Evolutionary conservation across 2,329 filamentous ascomycete species (phyloP).

Genomic region (Dactylonectria estremocensis): DNA sequence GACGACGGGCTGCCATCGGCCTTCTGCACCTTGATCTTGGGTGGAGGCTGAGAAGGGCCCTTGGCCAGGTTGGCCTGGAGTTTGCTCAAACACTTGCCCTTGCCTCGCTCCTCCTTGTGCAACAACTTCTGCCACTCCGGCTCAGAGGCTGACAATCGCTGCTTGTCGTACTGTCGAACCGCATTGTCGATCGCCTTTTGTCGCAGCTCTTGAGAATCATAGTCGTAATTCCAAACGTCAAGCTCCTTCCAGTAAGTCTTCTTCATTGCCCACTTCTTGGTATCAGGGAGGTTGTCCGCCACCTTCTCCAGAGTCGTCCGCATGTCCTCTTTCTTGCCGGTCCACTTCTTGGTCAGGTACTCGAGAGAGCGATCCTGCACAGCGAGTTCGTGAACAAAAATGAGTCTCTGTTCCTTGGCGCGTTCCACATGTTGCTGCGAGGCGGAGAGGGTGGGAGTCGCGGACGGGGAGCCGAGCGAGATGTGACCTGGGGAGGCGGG

Average conservation of each 20-base stretch:
- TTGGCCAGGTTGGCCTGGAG: constrained; percentile 73
- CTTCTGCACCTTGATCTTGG: constrained; percentile 67
- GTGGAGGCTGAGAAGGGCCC: constrained; percentile 61
- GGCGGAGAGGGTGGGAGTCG: constrained; percentile 64
- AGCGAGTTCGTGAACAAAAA: constrained; percentile 74
- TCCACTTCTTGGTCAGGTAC: constrained; percentile 66
- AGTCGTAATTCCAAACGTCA: constrained; percentile 75
- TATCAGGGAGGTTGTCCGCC: constrained; percentile 64
- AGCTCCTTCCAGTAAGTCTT: constrained; percentile 75
- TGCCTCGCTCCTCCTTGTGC: constrained; percentile 69
- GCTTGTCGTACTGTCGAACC: constrained; percentile 71
- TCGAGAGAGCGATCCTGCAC: constrained; percentile 66
- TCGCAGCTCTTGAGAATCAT: constrained; percentile 67
- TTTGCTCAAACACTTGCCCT: constrained; percentile 73
- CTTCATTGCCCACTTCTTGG: constrained; percentile 69
- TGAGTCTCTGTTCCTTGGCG: constrained; percentile 67
- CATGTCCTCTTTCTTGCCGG: constrained; percentile 69
- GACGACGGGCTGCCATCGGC: constrained; percentile 62
- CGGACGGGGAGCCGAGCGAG: constrained; percentile 67
- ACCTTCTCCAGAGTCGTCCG: constrained; percentile 70
- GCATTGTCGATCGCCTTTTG: constrained; percentile 75
- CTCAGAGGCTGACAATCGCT: constrained; percentile 69
- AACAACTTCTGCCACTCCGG: constrained; percentile 75
- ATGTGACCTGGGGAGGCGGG: constrained; percentile 71
- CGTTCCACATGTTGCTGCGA: constrained; percentile 68